Evolutionary conservation across 176 grass and related monocot genomes (phyloP).

Genomic region (Carex pumila): DNA sequence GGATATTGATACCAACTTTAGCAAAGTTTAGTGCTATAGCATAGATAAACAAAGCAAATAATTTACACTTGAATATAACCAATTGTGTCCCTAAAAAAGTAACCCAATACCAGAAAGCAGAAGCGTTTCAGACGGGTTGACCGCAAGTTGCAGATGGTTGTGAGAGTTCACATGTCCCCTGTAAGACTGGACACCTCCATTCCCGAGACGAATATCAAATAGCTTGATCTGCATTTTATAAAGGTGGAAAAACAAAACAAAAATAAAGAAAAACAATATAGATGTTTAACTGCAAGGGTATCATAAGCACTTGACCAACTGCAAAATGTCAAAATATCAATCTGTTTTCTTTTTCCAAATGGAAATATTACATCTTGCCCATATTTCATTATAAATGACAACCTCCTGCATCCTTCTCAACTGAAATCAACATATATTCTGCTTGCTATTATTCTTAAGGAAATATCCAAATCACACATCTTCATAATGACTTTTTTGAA

Average conservation of each 20-base stretch:
- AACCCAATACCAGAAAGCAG: slow-evolving; percentile 60
- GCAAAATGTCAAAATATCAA: too few species aligned
- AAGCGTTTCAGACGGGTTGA: slow-evolving; percentile 85
- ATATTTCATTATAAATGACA: not conserved
- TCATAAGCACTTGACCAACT: too few species aligned
- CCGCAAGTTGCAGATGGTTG: slow-evolving; percentile 52
- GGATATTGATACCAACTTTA: not conserved
- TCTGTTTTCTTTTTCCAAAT: not conserved
- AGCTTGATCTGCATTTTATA: slow-evolving; percentile 64
- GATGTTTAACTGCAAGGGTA: too few species aligned
- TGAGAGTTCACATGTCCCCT: slow-evolving; percentile 78
- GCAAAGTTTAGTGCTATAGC: not conserved
- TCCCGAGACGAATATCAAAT: slow-evolving; percentile 69
- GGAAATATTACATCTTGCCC: not conserved
- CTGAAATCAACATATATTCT: not conserved
- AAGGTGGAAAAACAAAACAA: not conserved
- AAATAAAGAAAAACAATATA: too few species aligned
- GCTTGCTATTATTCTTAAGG: not conserved
- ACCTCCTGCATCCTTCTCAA: not conserved
- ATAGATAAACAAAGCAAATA: not conserved
- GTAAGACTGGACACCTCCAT: slow-evolving; percentile 70
- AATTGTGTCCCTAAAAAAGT: not conserved
- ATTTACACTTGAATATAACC: not conserved
- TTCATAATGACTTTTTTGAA: too few species aligned
- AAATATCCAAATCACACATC: not conserved